A percentile compares a stretch with the other conserved stretches of the same genome.
These are phyloP conservation scores for Xylariaceae sp. DNA, from an alignment of 2,329 filamentous ascomycete genomes.

Conservation along the genomic window DNA sequence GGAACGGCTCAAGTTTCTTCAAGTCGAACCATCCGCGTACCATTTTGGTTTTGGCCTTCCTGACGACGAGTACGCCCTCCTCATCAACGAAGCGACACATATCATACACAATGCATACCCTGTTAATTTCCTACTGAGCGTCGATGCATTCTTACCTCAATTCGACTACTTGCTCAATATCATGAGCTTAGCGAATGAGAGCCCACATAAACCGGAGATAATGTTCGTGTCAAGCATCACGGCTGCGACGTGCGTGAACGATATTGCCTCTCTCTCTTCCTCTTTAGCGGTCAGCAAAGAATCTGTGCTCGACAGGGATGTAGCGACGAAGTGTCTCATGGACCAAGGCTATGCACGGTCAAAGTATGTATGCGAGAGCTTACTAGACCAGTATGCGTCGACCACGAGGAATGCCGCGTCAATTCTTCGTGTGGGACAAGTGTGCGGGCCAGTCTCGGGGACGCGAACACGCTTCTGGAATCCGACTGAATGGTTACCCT, in stretches of 20 bases:
- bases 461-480: constrained; percentile 28
- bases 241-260: constrained; percentile 19
- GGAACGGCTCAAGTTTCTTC: constrained; percentile 21
- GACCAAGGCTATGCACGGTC: constrained; percentile 27
- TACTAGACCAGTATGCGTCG: constrained; percentile 21
- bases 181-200: constrained; percentile 17
- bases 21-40: constrained; percentile 17
- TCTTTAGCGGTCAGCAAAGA: constrained; percentile 17
- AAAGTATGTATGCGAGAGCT: constrained; percentile 28
- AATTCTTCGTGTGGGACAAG: constrained; percentile 29
- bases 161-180: constrained; percentile 18
- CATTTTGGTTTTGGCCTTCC: no score
- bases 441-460: constrained; percentile 23
- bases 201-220: constrained; percentile 10
- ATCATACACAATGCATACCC: constrained; percentile 27
- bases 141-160: constrained; percentile 21
- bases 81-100: constrained; percentile 16
- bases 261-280: no score
- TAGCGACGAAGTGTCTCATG: constrained; percentile 12
- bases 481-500: constrained; percentile 27
- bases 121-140: constrained; percentile 25
- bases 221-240: constrained; percentile 28
- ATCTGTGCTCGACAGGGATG: constrained; percentile 16
- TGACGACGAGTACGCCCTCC: constrained; percentile 12
- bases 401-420: constrained; percentile 13